Percentiles rank a stretch among this genome's conserved stretches.
Conservation (phyloP, 176 grass and related monocot genomes). For the Eleusine coracana region DNA sequence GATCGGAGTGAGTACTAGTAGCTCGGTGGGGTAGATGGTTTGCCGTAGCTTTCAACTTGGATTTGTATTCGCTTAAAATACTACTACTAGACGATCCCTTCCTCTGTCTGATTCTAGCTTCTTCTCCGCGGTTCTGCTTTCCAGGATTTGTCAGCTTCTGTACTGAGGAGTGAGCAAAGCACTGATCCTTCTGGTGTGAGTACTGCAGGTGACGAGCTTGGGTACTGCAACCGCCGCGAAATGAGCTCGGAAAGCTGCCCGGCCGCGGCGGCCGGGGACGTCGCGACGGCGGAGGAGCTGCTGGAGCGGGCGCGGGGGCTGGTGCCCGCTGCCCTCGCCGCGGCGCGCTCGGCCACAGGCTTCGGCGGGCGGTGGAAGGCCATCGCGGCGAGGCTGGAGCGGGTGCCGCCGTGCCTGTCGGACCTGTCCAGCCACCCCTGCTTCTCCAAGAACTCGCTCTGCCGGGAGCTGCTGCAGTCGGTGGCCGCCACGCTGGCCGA, state of each 20-base stretch:
- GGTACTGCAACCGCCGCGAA: slow-evolving; percentile 15
- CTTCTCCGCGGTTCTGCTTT: slow-evolving; percentile 18
- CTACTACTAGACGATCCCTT: neutral
- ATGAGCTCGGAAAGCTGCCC: slow-evolving; percentile 49
- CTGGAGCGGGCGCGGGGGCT: slow-evolving; percentile 54
- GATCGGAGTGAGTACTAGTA: neutral
- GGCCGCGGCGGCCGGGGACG: slow-evolving; percentile 40
- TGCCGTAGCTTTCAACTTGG: slow-evolving; percentile 38
- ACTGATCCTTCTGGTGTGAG: slow-evolving; percentile 29
- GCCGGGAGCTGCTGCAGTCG: slow-evolving; percentile 77
- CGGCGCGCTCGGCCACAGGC: slow-evolving; percentile 44
- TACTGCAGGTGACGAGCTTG: slow-evolving; percentile 44
- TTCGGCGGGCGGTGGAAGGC: slow-evolving; percentile 74
- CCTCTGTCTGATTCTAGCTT: slow-evolving; percentile 14
- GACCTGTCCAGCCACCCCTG: slow-evolving; percentile 90
- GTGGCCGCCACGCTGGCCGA: slow-evolving; percentile 65
- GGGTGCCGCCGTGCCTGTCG: slow-evolving; percentile 67
- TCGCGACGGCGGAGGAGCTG: slow-evolving; percentile 47
- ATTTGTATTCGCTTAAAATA: slow-evolving; percentile 39
- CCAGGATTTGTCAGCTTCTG: slow-evolving; percentile 28
- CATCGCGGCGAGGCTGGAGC: slow-evolving; percentile 74
- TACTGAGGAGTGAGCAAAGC: neutral
- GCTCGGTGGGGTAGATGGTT: slow-evolving; percentile 31
- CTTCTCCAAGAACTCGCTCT: slow-evolving; percentile 90
- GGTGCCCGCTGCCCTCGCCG: slow-evolving; percentile 53